Conservation (phyloP, 176 grass and related monocot genomes). For the Carex littledalei region DNA sequence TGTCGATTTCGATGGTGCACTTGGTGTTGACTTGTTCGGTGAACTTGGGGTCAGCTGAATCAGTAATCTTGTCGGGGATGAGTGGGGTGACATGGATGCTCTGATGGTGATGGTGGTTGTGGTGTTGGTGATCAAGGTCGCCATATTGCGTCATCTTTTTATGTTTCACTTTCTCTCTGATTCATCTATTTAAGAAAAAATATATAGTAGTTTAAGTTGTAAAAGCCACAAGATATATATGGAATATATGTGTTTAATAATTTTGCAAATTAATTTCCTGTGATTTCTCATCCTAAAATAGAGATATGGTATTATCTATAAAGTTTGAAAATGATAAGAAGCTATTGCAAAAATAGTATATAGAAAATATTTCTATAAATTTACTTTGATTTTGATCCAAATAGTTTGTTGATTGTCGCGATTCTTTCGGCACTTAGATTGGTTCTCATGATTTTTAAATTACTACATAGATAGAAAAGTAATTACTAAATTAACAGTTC, state of each 20-base stretch:
- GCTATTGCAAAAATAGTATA: too few relatives aligned
- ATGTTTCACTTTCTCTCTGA: not conserved
- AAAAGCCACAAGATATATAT: not conserved
- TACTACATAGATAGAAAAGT: too few relatives aligned
- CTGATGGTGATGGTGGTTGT: too few relatives aligned
- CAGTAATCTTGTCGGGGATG: not conserved
- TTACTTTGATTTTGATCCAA: too few relatives aligned
- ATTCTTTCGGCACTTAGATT: too few relatives aligned
- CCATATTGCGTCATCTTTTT: too few relatives aligned
- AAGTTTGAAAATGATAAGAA: too few relatives aligned
- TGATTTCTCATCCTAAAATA: not conserved
- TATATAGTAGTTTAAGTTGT: not conserved
- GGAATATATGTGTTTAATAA: not conserved
- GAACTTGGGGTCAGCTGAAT: not conserved
- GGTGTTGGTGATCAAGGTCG: too few relatives aligned
- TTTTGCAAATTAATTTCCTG: not conserved
- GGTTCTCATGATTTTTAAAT: too few relatives aligned
- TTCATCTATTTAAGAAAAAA: not conserved
- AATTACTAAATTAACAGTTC: too few relatives aligned
- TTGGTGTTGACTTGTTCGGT: not conserved
- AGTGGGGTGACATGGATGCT: too few relatives aligned
- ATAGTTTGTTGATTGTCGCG: too few relatives aligned
- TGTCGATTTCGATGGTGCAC: not conserved
- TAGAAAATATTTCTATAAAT: not conserved
- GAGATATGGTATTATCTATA: not conserved